A percentile compares a stretch with the other conserved stretches of the same genome.
These are phyloP conservation scores for Apiospora aurea DNA, from an alignment of 2,329 filamentous ascomycete species.

Conservation along the genomic window DNA sequence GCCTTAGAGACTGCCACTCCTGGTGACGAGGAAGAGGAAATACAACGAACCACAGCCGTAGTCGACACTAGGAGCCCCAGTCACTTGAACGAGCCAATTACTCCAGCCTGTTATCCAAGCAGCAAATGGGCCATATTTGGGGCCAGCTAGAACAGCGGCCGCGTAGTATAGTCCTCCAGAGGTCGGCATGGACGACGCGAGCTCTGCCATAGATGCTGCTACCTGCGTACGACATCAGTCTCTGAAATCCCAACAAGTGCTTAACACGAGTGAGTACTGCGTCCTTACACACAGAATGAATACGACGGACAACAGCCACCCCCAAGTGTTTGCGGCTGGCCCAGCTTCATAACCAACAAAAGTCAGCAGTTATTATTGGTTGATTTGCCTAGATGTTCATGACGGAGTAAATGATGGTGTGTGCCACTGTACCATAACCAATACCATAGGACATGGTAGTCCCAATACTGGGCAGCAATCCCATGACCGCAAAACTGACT, in stretches of 20 bases:
- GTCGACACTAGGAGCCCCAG: conserved; percentile 42
- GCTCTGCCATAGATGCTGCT: conserved; percentile 73
- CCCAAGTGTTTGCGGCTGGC: conserved; percentile 72
- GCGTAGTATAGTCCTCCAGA: conserved; percentile 79
- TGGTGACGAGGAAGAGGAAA: background rate
- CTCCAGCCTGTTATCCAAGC: conserved; percentile 45
- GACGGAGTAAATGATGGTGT: background rate
- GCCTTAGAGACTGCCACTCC: background rate
- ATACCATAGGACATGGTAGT: conserved; percentile 76
- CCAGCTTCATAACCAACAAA: conserved; percentile 34
- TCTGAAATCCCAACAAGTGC: too few species aligned
- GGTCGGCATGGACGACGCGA: conserved; percentile 77
- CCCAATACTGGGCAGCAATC: conserved; percentile 74
- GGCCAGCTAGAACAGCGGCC: conserved; percentile 69
- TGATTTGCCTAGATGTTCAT: background rate
- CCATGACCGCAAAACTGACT: conserved; percentile 76
- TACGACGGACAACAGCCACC: conserved; percentile 75
- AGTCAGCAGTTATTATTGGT: background rate
- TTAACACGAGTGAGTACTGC: background rate
- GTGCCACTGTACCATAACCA: conserved; percentile 45
- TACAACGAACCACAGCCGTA: conserved; percentile 41
- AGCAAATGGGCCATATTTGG: conserved; percentile 42
- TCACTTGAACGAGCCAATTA: conserved; percentile 45
- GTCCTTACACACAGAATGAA: conserved; percentile 70
- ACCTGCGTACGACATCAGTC: conserved; percentile 33